Evolutionary conservation across 805 yeast species (phyloP), one percentile per base, ranked within the genome.

Genomic region (Yarrowia sp.): DNA sequence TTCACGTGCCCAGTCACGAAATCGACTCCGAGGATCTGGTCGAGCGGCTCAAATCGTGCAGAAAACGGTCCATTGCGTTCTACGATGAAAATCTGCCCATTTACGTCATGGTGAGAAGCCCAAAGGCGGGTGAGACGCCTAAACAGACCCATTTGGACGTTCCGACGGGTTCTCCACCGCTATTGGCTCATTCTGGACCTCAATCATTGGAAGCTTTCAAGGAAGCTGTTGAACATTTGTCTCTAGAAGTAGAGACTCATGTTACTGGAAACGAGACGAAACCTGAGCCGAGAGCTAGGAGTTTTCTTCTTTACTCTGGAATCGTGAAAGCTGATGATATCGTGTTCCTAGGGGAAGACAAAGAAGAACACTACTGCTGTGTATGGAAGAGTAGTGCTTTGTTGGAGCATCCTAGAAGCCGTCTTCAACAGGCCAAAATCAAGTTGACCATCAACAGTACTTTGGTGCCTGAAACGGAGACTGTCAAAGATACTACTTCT

Each of bases 251-350:
- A 3, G 64, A 58, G 43, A 36, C 64, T 5, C 51, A 58, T 36
- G 64, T 58, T 31, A 43, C 41, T 15, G 64, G 64, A 32, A 43
- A 55, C 61, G 61, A 55, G 42, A 55, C 47, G 32, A 55, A 55
- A 41, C 61, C 61, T 4, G 47, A 55, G 13, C 61, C 61, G 14
- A 14, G 47, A 31, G 61, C 61, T 1, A 45, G 61, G 13, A 39
- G 47, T n/a, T 55, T 55, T 13, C 38, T 55, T 28, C 38, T 55
- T 11, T 55, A 55, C n/a, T 55, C 61, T 9, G 61, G 61, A 5
- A 55, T 41, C n/a, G 38, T 41, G 36, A 55, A 55, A 38, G 45
- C 61, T 4, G 38, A 28, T 6, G 61, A 55, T 10, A 55, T 55
- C 11, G 31, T 55, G 13, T 55, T 39, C 15, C 17, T 55, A 1